Conservation (phyloP, 805 yeast genomes). For the Lipomyces kockii region DNA sequence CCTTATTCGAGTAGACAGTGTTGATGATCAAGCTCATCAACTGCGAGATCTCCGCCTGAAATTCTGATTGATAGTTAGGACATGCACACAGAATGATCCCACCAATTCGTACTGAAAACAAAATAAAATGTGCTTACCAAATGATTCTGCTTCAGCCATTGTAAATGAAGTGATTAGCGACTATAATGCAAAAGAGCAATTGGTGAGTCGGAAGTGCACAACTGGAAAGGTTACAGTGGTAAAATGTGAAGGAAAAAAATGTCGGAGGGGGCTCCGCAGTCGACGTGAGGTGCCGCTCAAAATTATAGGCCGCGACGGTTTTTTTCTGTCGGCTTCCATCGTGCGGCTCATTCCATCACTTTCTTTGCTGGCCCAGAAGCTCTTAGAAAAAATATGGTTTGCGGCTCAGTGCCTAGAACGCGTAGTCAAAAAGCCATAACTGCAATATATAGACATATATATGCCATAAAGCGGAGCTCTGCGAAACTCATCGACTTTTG, state of each 20-base stretch:
- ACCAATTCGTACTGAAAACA: background rate
- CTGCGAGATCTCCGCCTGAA: constrained; percentile 99
- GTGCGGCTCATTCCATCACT: background rate
- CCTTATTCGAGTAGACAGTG: constrained; percentile 98
- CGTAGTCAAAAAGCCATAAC: background rate
- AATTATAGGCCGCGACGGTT: constrained; percentile 9
- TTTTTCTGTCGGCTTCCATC: constrained; percentile 28
- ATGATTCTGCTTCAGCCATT: constrained; percentile 34
- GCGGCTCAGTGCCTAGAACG: background rate
- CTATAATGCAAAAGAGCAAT: background rate
- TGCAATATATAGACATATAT: background rate
- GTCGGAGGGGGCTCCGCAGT: background rate
- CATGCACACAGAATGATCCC: background rate
- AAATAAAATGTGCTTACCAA: constrained; percentile 20
- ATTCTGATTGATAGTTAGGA: constrained; percentile 43
- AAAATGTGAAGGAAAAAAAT: constrained; percentile 5
- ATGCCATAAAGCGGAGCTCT: background rate
- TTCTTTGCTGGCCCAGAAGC: background rate
- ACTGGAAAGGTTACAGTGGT: background rate
- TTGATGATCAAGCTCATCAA: constrained; percentile 99
- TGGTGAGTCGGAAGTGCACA: background rate
- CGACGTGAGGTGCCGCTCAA: constrained; percentile 6
- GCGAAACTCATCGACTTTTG: background rate
- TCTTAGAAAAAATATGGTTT: background rate
- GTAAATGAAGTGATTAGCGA: constrained; percentile 4